phyloP scores from a whole-genome alignment of 2,329 filamentous ascomycete genomes.

The Colletotrichum coccodes region DNA sequence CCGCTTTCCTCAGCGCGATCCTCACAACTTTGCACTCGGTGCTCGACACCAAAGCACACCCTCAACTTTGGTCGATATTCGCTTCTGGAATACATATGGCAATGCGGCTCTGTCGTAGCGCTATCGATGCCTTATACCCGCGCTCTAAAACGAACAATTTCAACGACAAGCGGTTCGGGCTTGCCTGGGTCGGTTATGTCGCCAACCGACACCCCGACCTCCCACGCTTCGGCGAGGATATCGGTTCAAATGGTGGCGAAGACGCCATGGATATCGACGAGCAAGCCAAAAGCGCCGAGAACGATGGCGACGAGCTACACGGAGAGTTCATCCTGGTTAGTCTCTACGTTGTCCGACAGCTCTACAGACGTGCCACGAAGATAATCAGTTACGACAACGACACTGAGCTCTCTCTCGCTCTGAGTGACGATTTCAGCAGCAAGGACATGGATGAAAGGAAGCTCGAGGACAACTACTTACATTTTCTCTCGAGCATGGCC shows the following conservation, averaged over 20 bases:
- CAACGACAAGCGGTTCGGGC: conserved; percentile 19
- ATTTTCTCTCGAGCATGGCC: conserved; percentile 47
- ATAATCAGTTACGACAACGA: conserved; percentile 35
- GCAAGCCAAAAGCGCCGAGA: background rate
- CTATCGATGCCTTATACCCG: background rate
- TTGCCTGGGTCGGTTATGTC: conserved; percentile 28
- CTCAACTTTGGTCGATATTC: conserved; percentile 50
- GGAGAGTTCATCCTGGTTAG: conserved; percentile 52
- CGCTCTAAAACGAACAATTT: conserved; percentile 13
- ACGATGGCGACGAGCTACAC: conserved; percentile 39
- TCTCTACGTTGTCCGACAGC: conserved; percentile 47
- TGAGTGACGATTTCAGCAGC: conserved; percentile 45
- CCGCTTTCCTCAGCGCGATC: conserved; percentile 50
- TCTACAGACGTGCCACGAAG: conserved; percentile 54
- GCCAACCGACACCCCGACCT: conserved; percentile 17
- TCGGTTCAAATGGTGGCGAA: background rate
- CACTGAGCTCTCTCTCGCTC: conserved; percentile 37
- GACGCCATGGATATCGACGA: conserved; percentile 16
- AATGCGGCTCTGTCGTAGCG: conserved; percentile 40
- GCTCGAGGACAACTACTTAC: conserved; percentile 47
- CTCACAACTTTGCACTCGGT: conserved; percentile 47
- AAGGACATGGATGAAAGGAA: conserved; percentile 34
- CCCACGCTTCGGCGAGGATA: conserved; percentile 14
- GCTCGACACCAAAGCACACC: conserved; percentile 44
- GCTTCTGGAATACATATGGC: conserved; percentile 46